Conservation (phyloP, 257 asterid species). For the Jacaranda mimosifolia region DNA sequence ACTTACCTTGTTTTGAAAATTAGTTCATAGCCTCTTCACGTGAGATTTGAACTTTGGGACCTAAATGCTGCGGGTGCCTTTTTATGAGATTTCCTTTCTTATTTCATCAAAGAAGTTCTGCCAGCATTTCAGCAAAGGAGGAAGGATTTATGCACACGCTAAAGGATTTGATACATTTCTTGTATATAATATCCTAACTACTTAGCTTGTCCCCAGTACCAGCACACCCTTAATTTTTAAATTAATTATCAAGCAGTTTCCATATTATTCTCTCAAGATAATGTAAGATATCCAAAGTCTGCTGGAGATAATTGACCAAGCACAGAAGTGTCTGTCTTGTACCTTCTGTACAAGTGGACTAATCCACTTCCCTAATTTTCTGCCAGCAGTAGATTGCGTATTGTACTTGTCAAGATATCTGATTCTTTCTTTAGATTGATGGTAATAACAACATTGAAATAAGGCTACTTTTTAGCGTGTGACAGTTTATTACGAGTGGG, state of each 20-base stretch:
- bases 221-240: neutral
- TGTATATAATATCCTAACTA: neutral
- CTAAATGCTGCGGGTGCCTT: neutral
- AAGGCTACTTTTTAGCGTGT: neutral
- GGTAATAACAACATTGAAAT: too few relatives aligned
- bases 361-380: too few relatives aligned
- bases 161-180: neutral
- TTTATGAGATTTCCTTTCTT: neutral
- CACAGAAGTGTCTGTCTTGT: too few relatives aligned
- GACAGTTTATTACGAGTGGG: neutral
- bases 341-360: too few relatives aligned
- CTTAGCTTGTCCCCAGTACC: neutral
- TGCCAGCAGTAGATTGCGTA: slow-evolving; percentile 18
- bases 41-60: neutral
- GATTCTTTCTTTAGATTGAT: neutral
- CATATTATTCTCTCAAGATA: neutral
- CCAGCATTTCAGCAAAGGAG: neutral
- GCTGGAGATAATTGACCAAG: too few relatives aligned
- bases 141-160: neutral
- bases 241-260: neutral
- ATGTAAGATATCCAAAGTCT: slow-evolving; percentile 5
- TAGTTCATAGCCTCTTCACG: neutral
- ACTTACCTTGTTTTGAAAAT: slow-evolving; percentile 3
- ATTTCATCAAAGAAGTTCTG: neutral
- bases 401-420: neutral